Conservation (phyloP, 2,329 filamentous ascomycete genomes). For the Nothophaeocryptopus gaeumannii region DNA sequence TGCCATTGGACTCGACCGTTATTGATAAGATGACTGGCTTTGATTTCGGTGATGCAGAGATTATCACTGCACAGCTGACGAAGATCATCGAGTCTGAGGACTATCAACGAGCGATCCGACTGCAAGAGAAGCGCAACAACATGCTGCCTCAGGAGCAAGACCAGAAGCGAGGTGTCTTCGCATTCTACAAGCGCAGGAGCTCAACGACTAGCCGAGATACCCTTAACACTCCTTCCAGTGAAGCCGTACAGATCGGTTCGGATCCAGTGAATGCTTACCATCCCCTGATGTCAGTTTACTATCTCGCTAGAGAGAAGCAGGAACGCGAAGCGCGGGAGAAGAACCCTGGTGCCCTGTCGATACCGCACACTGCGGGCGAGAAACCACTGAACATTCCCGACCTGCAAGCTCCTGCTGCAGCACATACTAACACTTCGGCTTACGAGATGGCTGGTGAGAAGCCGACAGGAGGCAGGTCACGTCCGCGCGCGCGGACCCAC, state of each 20-base stretch:
- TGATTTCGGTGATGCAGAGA: slow-evolving; percentile 86
- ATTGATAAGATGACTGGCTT: slow-evolving; percentile 96
- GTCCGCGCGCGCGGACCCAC: slow-evolving; percentile 85
- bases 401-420: slow-evolving; percentile 75
- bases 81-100: slow-evolving; percentile 90
- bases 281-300: slow-evolving; percentile 89
- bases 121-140: slow-evolving; percentile 64
- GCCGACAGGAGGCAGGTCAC: slow-evolving; percentile 75
- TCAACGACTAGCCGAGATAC: slow-evolving; percentile 88
- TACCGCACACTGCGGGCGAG: slow-evolving; percentile 58
- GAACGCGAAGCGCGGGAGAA: slow-evolving; percentile 67
- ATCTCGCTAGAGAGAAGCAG: slow-evolving; percentile 91
- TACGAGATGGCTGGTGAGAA: slow-evolving; percentile 90
- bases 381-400: slow-evolving; percentile 65
- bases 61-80: slow-evolving; percentile 76
- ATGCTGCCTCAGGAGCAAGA: slow-evolving; percentile 62
- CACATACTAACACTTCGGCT: slow-evolving; percentile 78
- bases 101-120: slow-evolving; percentile 79
- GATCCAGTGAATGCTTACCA: slow-evolving; percentile 93
- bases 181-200: slow-evolving; percentile 94
- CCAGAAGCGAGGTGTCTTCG: slow-evolving; percentile 90
- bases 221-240: slow-evolving; percentile 75
- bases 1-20: slow-evolving; percentile 79
- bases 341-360: slow-evolving; percentile 58
- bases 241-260: slow-evolving; percentile 75